These are phyloP conservation scores for Fusarium equiseti DNA, from an alignment of 2,329 filamentous ascomycete species.

Conservation along the genomic window DNA sequence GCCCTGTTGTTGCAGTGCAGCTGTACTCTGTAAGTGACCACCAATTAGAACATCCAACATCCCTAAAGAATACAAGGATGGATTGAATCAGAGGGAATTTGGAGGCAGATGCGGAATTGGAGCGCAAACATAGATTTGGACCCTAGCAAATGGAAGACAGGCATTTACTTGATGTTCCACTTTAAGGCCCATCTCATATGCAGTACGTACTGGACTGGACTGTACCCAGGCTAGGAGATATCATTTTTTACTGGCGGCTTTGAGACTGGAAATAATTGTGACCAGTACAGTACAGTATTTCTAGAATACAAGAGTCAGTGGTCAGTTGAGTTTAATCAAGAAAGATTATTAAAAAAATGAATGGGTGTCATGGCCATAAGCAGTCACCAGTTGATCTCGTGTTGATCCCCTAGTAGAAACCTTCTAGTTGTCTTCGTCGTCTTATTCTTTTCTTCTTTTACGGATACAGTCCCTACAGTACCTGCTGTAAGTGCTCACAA, in stretches of 20 bases:
- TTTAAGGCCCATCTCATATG: not conserved
- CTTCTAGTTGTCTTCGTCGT: slow-evolving; percentile 19
- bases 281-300: not conserved
- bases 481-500: not conserved
- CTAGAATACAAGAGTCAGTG: not conserved
- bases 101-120: slow-evolving; percentile 18
- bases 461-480: not conserved
- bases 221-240: not conserved
- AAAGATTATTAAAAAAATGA: not conserved
- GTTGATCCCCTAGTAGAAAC: slow-evolving; percentile 14
- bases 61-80: not conserved
- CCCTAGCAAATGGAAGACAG: slow-evolving; percentile 7
- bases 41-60: not conserved
- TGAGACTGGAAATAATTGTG: not conserved
- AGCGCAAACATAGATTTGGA: slow-evolving; percentile 1
- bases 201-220: not conserved
- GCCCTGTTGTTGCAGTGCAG: not conserved
- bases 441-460: slow-evolving; percentile 5
- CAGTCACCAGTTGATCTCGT: not conserved
- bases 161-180: slow-evolving; percentile 10
- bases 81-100: not conserved
- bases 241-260: not conserved
- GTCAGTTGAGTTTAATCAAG: not conserved
- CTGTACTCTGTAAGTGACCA: slow-evolving; percentile 4
- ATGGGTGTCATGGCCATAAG: not conserved